These are phyloP conservation scores for Lithocarpus polystachyus DNA, from an alignment of 306 rosid genomes.

Conservation along the genomic window DNA sequence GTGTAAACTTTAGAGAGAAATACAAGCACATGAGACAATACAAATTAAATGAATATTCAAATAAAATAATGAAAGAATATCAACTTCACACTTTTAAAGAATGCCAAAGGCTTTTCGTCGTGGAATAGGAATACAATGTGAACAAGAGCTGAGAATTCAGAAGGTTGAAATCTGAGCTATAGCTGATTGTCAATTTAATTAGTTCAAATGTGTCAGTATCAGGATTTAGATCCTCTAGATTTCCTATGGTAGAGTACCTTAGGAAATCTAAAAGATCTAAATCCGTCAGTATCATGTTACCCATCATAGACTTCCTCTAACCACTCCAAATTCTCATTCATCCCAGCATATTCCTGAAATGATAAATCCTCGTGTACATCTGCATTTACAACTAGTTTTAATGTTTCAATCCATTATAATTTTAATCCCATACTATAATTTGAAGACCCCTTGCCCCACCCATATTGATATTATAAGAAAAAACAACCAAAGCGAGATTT, in stretches of 20 bases:
- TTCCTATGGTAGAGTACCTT: too few species aligned
- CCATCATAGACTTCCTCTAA: background rate
- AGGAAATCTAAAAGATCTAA: too few species aligned
- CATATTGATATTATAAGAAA: background rate
- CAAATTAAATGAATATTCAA: background rate
- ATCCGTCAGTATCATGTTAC: background rate
- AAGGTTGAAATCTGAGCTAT: background rate
- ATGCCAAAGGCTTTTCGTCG: background rate
- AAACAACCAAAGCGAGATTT: background rate
- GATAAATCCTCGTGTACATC: background rate
- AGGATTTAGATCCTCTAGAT: background rate
- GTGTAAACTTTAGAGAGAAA: background rate
- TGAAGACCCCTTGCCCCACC: background rate
- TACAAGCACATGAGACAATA: background rate
- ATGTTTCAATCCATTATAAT: background rate
- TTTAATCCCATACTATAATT: background rate
- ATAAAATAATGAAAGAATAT: background rate
- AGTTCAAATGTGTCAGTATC: background rate
- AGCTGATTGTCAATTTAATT: background rate
- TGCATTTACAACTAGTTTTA: background rate
- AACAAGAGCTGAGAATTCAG: background rate
- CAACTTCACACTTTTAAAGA: background rate
- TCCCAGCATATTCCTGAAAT: slow-evolving; percentile 5
- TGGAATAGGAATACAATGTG: background rate
- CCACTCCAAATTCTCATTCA: background rate